Evolutionary conservation across 768 basidiomycete species (phyloP).

Genomic region (Chalciporus pseudorubinellus): DNA sequence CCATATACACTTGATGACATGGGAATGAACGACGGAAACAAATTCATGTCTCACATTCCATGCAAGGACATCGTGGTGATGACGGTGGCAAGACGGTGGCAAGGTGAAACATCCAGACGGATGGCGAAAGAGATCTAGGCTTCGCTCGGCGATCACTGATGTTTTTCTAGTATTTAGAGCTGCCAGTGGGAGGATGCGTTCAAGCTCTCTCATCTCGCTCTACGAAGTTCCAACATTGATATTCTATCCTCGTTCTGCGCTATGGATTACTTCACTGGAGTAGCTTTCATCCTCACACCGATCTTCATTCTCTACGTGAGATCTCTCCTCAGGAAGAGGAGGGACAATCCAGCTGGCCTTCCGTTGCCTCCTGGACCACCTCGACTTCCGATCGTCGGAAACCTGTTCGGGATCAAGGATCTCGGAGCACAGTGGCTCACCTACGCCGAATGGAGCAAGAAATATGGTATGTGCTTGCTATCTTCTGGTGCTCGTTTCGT

Average conservation of each 20-base stretch:
- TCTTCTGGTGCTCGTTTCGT: background rate
- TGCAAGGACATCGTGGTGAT: too few species aligned
- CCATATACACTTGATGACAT: too few species aligned
- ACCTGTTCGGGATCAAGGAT: slow-evolving; percentile 40
- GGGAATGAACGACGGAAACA: too few species aligned
- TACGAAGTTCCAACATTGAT: too few species aligned
- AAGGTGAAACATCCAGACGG: too few species aligned
- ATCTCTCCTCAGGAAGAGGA: slow-evolving; percentile 3
- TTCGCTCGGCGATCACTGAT: too few species aligned
- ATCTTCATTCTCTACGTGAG: background rate
- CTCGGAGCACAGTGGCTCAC: slow-evolving; percentile 39
- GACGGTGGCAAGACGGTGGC: too few species aligned
- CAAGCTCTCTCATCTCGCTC: too few species aligned
- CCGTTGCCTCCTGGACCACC: slow-evolving; percentile 43
- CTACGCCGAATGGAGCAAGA: slow-evolving; percentile 40
- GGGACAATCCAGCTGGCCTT: slow-evolving; percentile 17
- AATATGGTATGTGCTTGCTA: slow-evolving; percentile 34
- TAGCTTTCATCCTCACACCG: background rate
- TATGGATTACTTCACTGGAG: slow-evolving; percentile 5
- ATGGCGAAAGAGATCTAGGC: too few species aligned
- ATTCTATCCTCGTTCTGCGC: background rate
- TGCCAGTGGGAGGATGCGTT: too few species aligned
- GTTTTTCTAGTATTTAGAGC: too few species aligned
- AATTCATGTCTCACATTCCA: too few species aligned
- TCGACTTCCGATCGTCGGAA: slow-evolving; percentile 43